A percentile compares a stretch with the other conserved stretches of the same genome.
Evolutionary conservation across 257 asterid species (phyloP).

Genomic region (Gardenia jasminoides): DNA sequence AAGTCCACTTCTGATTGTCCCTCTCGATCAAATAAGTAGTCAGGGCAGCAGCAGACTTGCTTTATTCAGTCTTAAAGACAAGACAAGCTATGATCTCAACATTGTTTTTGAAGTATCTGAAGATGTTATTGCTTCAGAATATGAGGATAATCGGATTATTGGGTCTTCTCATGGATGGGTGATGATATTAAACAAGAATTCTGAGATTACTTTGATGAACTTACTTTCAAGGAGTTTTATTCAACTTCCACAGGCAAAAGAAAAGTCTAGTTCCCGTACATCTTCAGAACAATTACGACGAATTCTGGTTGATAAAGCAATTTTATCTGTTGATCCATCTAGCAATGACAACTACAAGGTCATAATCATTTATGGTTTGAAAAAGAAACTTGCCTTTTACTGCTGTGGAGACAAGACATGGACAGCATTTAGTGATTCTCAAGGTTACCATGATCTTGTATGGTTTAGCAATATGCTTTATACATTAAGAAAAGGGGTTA

Average conservation of each 20-base stretch:
- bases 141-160: neutral
- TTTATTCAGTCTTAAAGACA: neutral
- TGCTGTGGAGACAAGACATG: neutral
- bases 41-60: neutral
- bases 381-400: neutral
- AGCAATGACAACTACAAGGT: neutral
- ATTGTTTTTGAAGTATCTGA: neutral
- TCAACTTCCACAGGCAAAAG: neutral
- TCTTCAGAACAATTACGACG: too few relatives aligned
- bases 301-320: neutral
- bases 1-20: slow-evolving; percentile 10
- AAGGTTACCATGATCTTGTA: neutral
- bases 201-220: neutral
- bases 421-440: neutral
- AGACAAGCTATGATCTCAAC: neutral
- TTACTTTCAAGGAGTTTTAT: neutral
- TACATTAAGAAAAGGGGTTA: neutral
- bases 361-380: neutral
- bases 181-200: neutral
- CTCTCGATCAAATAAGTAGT: neutral
- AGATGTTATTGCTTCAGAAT: neutral
- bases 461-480: neutral
- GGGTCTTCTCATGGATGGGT: slow-evolving; percentile 15
- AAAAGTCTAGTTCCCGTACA: too few relatives aligned
- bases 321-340: slow-evolving; percentile 6